These are phyloP conservation scores for Picochlorum sp. DNA, from an alignment of 139 green algal species.

Conservation along the genomic window DNA sequence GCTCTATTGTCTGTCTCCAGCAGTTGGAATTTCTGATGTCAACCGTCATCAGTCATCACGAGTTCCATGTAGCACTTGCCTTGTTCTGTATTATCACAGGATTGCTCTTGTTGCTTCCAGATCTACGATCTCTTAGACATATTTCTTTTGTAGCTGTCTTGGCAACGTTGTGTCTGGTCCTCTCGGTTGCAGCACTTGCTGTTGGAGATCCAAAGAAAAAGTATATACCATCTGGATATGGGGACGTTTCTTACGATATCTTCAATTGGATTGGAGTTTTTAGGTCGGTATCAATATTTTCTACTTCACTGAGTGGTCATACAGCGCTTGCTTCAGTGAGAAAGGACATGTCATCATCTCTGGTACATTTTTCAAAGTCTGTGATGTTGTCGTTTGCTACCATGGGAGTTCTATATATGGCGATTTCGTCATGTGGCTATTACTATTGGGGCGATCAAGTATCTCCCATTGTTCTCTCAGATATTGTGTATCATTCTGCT, in stretches of 20 bases:
- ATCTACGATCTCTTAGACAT: no score
- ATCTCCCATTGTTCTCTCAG: constrained; percentile 24
- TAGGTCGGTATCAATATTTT: constrained; percentile 45
- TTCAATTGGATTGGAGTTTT: constrained; percentile 22
- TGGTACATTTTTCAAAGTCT: constrained; percentile 19
- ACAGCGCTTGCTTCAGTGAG: constrained; percentile 42
- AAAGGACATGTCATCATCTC: constrained; percentile 30
- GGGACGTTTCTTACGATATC: no score
- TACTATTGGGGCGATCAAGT: constrained; percentile 39
- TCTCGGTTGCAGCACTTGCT: constrained; percentile 18
- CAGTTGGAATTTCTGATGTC: constrained; percentile 6
- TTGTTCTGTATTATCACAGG: not conserved
- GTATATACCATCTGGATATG: not conserved
- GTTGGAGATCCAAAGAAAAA: constrained; percentile 19
- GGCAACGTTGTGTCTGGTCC: constrained; percentile 19
- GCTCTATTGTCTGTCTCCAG: constrained; percentile 12
- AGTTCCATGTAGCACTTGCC: no score
- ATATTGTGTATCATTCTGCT: constrained; percentile 31
- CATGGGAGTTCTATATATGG: constrained; percentile 37
- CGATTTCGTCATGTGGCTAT: constrained; percentile 26
- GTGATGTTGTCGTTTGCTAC: constrained; percentile 24
- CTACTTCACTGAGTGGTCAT: constrained; percentile 36
- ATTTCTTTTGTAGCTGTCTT: constrained; percentile 7
- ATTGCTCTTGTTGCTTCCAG: constrained; percentile 22
- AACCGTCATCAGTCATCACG: no score